Conservation (phyloP, 768 basidiomycete genomes). For the Pisolithus marmoratus region DNA sequence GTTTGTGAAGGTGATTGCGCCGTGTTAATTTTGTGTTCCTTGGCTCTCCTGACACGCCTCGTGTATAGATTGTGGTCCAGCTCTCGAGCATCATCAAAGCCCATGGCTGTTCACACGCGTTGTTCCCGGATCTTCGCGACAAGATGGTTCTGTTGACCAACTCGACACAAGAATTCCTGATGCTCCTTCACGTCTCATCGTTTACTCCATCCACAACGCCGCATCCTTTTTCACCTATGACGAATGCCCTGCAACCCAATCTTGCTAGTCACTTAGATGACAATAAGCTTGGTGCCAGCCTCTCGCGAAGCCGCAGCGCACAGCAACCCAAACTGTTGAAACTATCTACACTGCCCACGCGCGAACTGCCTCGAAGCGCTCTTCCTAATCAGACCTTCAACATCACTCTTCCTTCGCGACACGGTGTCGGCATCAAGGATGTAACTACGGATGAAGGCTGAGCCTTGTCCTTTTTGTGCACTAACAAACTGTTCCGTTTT, state of each 20-base stretch:
- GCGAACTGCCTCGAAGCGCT: constrained; percentile 50
- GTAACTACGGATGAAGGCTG: constrained; percentile 24
- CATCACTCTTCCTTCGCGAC: constrained; percentile 29
- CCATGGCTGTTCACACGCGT: constrained; percentile 49
- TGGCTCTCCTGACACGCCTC: not conserved
- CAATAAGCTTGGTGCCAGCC: constrained; percentile 42
- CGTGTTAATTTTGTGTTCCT: not conserved
- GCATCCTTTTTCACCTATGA: constrained; percentile 58
- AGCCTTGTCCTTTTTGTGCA: constrained; percentile 16
- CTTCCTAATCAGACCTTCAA: constrained; percentile 45
- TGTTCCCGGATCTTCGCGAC: constrained; percentile 55
- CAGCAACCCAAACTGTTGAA: constrained; percentile 42
- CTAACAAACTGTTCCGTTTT: constrained; percentile 4
- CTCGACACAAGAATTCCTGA: constrained; percentile 82
- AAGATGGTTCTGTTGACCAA: constrained; percentile 76
- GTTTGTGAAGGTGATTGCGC: constrained; percentile 69
- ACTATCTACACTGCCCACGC: constrained; percentile 23
- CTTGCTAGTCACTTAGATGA: constrained; percentile 34
- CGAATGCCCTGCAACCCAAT: constrained; percentile 22
- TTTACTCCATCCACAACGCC: constrained; percentile 55
- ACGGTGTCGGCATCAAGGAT: constrained; percentile 11
- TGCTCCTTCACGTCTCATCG: constrained; percentile 80
- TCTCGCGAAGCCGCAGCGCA: constrained; percentile 56
- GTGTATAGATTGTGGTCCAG: constrained; percentile 66
- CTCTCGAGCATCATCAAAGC: constrained; percentile 70